Evolutionary conservation across 2,329 filamentous ascomycete species (phyloP), one percentile per base, ranked within the genome.

Genomic region (Fusarium sororula): DNA sequence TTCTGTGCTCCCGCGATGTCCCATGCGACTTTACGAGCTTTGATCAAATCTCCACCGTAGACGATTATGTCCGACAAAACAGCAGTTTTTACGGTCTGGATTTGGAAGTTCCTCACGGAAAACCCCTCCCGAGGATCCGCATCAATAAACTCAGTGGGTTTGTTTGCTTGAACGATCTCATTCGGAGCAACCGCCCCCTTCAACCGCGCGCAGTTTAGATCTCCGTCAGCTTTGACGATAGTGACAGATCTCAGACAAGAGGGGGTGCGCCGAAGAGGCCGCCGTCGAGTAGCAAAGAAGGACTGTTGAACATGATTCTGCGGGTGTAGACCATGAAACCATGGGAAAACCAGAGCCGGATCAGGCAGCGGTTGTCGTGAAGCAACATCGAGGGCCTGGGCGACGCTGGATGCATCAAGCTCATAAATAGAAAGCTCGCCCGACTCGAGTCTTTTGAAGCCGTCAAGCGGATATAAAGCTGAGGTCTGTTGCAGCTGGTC

Each of bases 91-190:
- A 93, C 93, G 1, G 94, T 89, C 82, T 99, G 96, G 44, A 98
- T 98, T 78, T 98, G 96, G 80, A 99, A 99, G 81, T 98, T 98
- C 51, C 96, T 91, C 48, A 98, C 95, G 9, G 94, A 98, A 80
- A 98, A 98, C 14, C 96, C 96, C 74, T 97, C 94, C 63, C 86
- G 89, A 3, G 96, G 96, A 79, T 99, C 96, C 45, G 92, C 89
- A 48, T 97, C 94, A 69, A 95, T 84, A 79, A 99, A 98, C 28
- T 91, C 87, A 50, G 88, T 83, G 22, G 83, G 83, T 6, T 79
- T 80, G 6, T 82, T 81, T 1, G 85, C 77, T 42, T 90, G 87
- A 65, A 98, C 82, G 50, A 98, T 87, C 82, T 98, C 96, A 4
- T 93, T 90, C 0, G 95, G 93, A 7, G 92, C 88, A 75, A 98